phyloP scores from a whole-genome alignment of 371 early-diverging fungal genomes.

The Cokeromyces recurvatus region DNA sequence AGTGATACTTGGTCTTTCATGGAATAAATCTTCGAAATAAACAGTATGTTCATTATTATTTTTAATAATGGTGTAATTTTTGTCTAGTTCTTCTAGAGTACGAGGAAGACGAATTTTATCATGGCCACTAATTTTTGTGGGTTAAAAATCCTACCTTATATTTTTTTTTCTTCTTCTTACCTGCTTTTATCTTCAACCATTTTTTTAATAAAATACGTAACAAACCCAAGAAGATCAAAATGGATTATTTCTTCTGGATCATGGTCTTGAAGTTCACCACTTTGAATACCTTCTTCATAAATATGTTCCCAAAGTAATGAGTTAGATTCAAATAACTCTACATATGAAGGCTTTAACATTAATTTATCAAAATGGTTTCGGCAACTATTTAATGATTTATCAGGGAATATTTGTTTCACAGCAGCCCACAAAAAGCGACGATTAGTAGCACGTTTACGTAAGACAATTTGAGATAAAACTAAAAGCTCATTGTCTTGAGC shows the following conservation, averaged over 20 bases:
- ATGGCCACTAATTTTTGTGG: no score
- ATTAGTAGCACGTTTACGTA: slow-evolving; percentile 9
- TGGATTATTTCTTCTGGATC: slow-evolving; percentile 14
- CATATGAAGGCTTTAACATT: slow-evolving; percentile 8
- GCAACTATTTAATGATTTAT: slow-evolving; percentile 15
- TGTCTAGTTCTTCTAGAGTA: neutral
- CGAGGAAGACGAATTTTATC: no score
- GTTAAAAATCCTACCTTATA: no score
- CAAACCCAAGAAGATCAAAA: slow-evolving; percentile 27
- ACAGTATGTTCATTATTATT: neutral
- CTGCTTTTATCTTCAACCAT: no score
- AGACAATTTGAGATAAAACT: slow-evolving; percentile 31
- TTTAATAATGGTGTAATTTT: neutral
- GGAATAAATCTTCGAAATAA: slow-evolving; percentile 23
- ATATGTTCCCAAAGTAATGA: slow-evolving; percentile 31
- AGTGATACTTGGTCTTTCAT: slow-evolving; percentile 12
- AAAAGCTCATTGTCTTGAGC: slow-evolving; percentile 48
- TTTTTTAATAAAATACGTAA: slow-evolving; percentile 35
- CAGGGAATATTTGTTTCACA: slow-evolving; percentile 15
- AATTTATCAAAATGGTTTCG: slow-evolving; percentile 38
- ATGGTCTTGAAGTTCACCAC: slow-evolving; percentile 26
- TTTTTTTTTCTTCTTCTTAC: no score
- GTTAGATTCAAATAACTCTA: slow-evolving; percentile 22
- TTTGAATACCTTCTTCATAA: slow-evolving; percentile 29
- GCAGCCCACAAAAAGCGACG: slow-evolving; percentile 37